Evolutionary conservation across 2,329 filamentous ascomycete genomes (phyloP).

Genomic region (Pochonia chlamydosporia): DNA sequence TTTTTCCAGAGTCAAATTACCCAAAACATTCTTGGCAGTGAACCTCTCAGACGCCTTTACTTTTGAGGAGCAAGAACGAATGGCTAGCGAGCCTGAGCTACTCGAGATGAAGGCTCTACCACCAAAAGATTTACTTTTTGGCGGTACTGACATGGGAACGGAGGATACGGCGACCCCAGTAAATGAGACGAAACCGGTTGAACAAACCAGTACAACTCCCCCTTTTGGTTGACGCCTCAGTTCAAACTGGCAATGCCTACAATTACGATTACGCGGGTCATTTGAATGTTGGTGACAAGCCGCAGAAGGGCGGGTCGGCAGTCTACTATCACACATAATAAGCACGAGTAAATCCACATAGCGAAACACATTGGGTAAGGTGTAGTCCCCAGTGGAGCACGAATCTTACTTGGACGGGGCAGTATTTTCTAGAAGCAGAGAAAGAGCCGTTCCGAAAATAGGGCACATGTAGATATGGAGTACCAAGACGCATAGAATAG

Average conservation of each 20-base stretch:
- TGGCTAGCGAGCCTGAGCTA: constrained; percentile 39
- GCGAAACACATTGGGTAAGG: no score
- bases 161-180: background rate
- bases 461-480: no score
- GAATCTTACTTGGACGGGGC: no score
- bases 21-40: constrained; percentile 60
- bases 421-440: no score
- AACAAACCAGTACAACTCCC: background rate
- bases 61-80: constrained; percentile 51
- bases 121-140: constrained; percentile 22
- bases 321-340: no score
- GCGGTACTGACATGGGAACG: background rate
- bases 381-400: no score
- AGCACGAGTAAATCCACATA: no score
- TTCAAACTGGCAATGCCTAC: background rate
- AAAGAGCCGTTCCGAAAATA: no score
- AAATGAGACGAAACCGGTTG: background rate
- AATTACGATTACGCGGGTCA: no score
- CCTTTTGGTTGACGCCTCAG: background rate
- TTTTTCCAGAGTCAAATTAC: constrained; percentile 53
- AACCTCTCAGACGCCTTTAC: constrained; percentile 59
- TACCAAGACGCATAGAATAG: no score
- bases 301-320: no score
- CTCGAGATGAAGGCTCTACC: constrained; percentile 41
- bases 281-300: no score